A percentile compares a stretch with the other conserved stretches of the same genome.
Evolutionary conservation across 2,329 filamentous ascomycete species (phyloP).

Genomic region (Fusarium sp.): DNA sequence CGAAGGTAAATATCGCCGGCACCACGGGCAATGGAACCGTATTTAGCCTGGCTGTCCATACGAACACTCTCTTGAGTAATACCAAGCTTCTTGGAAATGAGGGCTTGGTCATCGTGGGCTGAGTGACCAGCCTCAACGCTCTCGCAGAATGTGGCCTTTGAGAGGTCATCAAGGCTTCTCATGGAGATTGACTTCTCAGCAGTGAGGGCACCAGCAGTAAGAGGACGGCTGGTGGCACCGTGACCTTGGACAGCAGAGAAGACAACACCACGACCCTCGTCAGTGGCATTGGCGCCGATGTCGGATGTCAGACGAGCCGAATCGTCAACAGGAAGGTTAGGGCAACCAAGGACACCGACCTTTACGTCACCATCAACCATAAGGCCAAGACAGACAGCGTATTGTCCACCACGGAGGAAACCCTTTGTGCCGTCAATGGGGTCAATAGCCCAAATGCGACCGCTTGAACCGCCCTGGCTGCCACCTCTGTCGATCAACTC

Average conservation of each 20-base stretch:
- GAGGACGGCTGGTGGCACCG: conserved; percentile 83
- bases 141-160: conserved; percentile 93
- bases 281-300: conserved; percentile 80
- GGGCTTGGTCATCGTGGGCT: conserved; percentile 86
- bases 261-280: conserved; percentile 84
- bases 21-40: conserved; percentile 92
- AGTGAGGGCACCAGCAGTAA: conserved; percentile 67
- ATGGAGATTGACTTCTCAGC: conserved; percentile 78
- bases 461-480: conserved; percentile 77
- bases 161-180: conserved; percentile 80
- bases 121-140: conserved; percentile 95
- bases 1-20: conserved; percentile 95
- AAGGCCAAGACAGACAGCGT: conserved; percentile 92
- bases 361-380: conserved; percentile 95
- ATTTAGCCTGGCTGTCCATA: conserved; percentile 99
- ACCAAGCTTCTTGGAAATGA: conserved; percentile 82
- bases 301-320: conserved; percentile 69
- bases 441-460: conserved; percentile 95
- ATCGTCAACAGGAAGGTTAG: conserved; percentile 93
- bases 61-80: conserved; percentile 91
- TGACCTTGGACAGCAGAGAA: conserved; percentile 86
- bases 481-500: conserved; percentile 76
- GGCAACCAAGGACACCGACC: conserved; percentile 94
- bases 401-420: conserved; percentile 95
- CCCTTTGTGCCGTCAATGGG: conserved; percentile 99